Percentiles rank a stretch among this genome's conserved stretches.
Conservation (phyloP, 1,139 yeast species). For the Yamadazyma blattariae region DNA sequence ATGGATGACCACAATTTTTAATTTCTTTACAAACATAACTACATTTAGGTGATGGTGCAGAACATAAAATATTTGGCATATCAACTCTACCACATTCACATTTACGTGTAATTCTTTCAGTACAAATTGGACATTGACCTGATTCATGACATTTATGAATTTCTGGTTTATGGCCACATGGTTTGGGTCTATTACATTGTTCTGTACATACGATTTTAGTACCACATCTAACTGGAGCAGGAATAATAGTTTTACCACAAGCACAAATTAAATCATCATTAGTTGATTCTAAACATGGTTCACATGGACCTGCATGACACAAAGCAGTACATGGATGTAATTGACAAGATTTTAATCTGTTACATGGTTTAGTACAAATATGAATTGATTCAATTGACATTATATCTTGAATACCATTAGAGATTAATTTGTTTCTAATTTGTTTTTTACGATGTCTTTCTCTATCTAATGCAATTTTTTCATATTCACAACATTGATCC, state of each 20-base stretch:
- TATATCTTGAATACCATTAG: conserved; percentile 30
- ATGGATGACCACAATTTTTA: conserved; percentile 69
- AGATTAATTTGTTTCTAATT: conserved; percentile 38
- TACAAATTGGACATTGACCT: conserved; percentile 74
- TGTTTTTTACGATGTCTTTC: conserved; percentile 57
- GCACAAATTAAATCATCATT: conserved; percentile 79
- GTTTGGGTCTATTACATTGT: conserved; percentile 59
- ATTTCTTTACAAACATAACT: conserved; percentile 60
- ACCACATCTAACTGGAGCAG: conserved; percentile 92
- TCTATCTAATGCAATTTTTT: conserved; percentile 59
- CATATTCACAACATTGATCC: conserved; percentile 67
- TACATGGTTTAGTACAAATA: conserved; percentile 72
- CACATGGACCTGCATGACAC: conserved; percentile 85
- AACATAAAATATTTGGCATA: conserved; percentile 69
- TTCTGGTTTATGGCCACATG: conserved; percentile 77
- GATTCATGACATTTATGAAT: conserved; percentile 75
- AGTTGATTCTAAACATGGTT: conserved; percentile 79
- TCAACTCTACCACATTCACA: conserved; percentile 72
- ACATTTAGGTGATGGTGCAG: conserved; percentile 68
- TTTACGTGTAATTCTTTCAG: conserved; percentile 54
- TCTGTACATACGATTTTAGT: conserved; percentile 66
- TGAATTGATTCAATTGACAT: conserved; percentile 73
- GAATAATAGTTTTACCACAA: conserved; percentile 77
- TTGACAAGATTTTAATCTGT: conserved; percentile 67
- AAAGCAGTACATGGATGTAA: conserved; percentile 67